These are phyloP conservation scores for Nannizziopsis arthrosporioides DNA, from an alignment of 2,329 filamentous ascomycete genomes.

Conservation along the genomic window DNA sequence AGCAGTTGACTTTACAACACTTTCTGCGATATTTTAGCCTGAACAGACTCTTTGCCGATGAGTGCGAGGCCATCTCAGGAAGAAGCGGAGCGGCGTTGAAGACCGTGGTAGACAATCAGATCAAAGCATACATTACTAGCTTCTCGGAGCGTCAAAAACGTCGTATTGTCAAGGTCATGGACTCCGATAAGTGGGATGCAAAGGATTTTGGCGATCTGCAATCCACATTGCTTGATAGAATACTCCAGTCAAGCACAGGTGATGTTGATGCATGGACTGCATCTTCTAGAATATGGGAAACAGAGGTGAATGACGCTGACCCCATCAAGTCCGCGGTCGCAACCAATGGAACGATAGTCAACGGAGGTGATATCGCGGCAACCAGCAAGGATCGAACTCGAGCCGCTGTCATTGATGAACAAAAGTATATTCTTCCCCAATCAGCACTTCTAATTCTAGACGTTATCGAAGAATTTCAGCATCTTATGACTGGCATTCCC, in stretches of 20 bases:
- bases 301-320: conserved; percentile 19
- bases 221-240: conserved; percentile 39
- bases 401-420: conserved; percentile 67
- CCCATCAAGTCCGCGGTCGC: conserved; percentile 20
- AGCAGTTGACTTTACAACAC: conserved; percentile 43
- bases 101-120: conserved; percentile 51
- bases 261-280: conserved; percentile 47
- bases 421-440: conserved; percentile 73
- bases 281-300: conserved; percentile 41
- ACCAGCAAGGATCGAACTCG: conserved; percentile 52
- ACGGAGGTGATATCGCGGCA: conserved; percentile 20
- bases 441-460: conserved; percentile 72
- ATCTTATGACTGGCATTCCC: conserved; percentile 71
- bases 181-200: conserved; percentile 53
- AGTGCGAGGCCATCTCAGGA: conserved; percentile 55
- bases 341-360: conserved; percentile 29
- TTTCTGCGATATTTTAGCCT: conserved; percentile 53
- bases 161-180: conserved; percentile 46
- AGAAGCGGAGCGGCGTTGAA: conserved; percentile 49
- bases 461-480: conserved; percentile 71
- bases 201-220: conserved; percentile 49
- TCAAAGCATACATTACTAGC: conserved; percentile 49
- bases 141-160: conserved; percentile 48
- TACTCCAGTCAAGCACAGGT: conserved; percentile 48
- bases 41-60: conserved; percentile 53